Conservation (phyloP, 2,329 filamentous ascomycete genomes). For the Ceratocystiopsis sp. region DNA sequence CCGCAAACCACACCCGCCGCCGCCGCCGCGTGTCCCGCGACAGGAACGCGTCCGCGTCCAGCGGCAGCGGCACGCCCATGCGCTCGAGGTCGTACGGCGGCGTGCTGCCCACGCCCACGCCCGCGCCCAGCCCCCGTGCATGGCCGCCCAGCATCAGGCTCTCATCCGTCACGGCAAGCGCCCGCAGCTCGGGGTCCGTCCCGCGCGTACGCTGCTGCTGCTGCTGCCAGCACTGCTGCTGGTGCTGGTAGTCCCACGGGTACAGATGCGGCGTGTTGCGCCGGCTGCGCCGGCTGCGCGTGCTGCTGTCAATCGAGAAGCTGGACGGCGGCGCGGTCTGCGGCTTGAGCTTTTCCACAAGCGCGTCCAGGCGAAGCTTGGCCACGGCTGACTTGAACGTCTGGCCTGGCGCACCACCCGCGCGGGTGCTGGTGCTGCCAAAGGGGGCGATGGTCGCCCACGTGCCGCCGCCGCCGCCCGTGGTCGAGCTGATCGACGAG, state of each 20-base stretch:
- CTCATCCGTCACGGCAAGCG: slow-evolving; percentile 2
- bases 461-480: background rate
- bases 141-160: background rate
- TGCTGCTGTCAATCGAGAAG: background rate
- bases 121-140: background rate
- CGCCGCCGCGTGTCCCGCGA: slow-evolving; percentile 14
- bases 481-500: background rate
- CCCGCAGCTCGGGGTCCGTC: slow-evolving; percentile 9
- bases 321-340: background rate
- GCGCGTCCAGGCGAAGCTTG: slow-evolving; percentile 3
- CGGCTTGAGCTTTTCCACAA: background rate
- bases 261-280: slow-evolving; percentile 7
- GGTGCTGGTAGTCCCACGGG: slow-evolving; percentile 12
- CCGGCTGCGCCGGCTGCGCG: background rate
- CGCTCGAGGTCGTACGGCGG: slow-evolving; percentile 3
- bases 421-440: background rate
- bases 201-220: slow-evolving; percentile 1
- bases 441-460: slow-evolving; percentile 1
- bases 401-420: background rate
- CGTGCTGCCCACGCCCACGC: too few species aligned
- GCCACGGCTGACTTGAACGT: slow-evolving; percentile 3
- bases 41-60: slow-evolving; percentile 12
- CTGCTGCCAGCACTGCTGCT: background rate
- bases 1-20: slow-evolving; percentile 21
- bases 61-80: slow-evolving; percentile 8